Conservation (phyloP, 495 filamentous ascomycete genomes). For the Friedmanniomyces endolithicus region DNA sequence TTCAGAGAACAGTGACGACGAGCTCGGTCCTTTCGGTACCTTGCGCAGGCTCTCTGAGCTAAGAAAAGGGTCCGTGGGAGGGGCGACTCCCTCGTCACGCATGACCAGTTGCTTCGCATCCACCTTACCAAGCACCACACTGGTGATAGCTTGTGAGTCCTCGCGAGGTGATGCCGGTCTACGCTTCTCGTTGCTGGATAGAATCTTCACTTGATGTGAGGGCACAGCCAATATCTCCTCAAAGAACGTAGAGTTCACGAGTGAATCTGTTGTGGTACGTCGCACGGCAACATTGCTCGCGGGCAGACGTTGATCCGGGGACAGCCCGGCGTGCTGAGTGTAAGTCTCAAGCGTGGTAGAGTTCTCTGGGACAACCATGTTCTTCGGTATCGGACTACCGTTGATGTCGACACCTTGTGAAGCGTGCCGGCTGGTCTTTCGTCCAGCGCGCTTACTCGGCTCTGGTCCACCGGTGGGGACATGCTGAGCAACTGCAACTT, state of each 20-base stretch:
- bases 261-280: background rate
- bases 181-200: constrained; percentile 14
- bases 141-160: constrained; percentile 10
- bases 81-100: background rate
- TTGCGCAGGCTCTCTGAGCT: constrained; percentile 1
- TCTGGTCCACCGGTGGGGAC: background rate
- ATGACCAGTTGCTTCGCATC: background rate
- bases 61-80: constrained; percentile 7
- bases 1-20: constrained; percentile 1
- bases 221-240: background rate
- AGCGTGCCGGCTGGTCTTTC: constrained; percentile 6
- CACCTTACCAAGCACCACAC: background rate
- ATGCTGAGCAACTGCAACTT: background rate
- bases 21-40: background rate
- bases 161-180: constrained; percentile 6
- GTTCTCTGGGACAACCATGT: constrained; percentile 8
- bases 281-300: background rate
- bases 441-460: background rate
- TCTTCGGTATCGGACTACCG: constrained; percentile 16
- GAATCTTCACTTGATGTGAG: background rate
- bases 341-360: constrained; percentile 11
- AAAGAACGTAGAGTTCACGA: background rate
- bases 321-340: constrained; percentile 14
- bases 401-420: constrained; percentile 18
- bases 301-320: background rate